Evolutionary conservation across 306 rosid genomes (phyloP).

Genomic region (Vicia faba): DNA sequence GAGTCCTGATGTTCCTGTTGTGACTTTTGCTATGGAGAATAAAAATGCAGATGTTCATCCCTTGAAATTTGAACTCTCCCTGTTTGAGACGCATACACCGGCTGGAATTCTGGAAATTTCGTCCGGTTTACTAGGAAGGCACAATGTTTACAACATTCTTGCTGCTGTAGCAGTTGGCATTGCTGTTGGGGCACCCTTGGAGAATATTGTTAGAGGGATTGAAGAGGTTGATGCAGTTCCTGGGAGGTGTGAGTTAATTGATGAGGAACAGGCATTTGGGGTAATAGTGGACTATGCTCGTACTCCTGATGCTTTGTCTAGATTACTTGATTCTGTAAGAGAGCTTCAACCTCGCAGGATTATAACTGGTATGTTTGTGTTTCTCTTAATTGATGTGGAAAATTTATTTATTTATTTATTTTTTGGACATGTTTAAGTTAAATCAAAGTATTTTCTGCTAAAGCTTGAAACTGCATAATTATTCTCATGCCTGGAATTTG

Average conservation of each 20-base stretch:
- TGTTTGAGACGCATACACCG: conserved; percentile 97
- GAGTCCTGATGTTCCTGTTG: conserved; percentile 75
- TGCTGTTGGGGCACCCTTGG: conserved; percentile 97
- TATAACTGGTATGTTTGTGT: conserved; percentile 68
- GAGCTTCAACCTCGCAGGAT: conserved; percentile 91
- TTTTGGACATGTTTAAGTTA: neutral
- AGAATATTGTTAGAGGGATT: conserved; percentile 94
- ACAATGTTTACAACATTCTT: conserved; percentile 87
- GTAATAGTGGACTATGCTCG: conserved; percentile 95
- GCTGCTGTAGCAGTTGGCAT: conserved; percentile 93
- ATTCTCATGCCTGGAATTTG: conserved; percentile 13
- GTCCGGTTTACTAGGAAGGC: conserved; percentile 87
- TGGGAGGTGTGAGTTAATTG: conserved; percentile 90
- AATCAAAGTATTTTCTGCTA: conserved; percentile 16
- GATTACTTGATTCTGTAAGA: conserved; percentile 86
- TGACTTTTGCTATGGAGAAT: conserved; percentile 83
- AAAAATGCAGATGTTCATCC: conserved; percentile 88
- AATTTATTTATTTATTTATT: conserved; percentile 11
- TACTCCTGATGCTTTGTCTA: conserved; percentile 88
- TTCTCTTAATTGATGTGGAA: conserved; percentile 30
- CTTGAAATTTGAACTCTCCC: conserved; percentile 80
- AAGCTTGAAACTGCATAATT: conserved; percentile 29
- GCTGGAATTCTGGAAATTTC: conserved; percentile 93
- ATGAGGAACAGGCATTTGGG: conserved; percentile 95
- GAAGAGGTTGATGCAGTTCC: conserved; percentile 99